Conservation (phyloP, 2,329 filamentous ascomycete species). For the Coleophoma crateriformis region DNA sequence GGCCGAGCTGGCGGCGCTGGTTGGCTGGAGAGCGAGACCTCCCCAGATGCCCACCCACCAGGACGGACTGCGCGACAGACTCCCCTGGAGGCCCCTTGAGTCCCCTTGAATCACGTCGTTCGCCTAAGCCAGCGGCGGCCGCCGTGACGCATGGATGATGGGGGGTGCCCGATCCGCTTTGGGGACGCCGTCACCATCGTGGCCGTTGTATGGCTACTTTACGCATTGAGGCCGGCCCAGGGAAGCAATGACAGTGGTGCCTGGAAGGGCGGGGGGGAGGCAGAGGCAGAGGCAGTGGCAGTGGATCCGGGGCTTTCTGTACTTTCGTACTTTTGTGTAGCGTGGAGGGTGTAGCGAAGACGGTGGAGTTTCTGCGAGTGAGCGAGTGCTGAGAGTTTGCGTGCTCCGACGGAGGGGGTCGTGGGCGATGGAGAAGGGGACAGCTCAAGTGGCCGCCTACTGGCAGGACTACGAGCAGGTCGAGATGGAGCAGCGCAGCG, state of each 20-base stretch:
- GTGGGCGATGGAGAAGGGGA: too few relatives aligned
- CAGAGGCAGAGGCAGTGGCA: background rate
- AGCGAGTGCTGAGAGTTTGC: background rate
- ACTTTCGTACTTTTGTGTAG: background rate
- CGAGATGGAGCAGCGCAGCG: too few relatives aligned
- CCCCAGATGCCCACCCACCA: background rate
- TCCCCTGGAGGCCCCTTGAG: background rate
- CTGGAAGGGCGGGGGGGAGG: background rate
- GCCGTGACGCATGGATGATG: background rate
- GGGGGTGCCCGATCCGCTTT: background rate
- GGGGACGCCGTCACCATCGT: background rate
- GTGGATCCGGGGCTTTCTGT: background rate
- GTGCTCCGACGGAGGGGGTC: too few relatives aligned
- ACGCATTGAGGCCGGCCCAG: background rate
- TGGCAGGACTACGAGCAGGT: too few relatives aligned
- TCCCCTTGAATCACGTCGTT: background rate
- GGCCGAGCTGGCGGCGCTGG: background rate
- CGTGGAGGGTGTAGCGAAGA: background rate
- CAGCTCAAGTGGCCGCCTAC: too few relatives aligned
- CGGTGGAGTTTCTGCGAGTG: background rate
- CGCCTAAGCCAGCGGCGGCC: background rate
- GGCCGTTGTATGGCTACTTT: background rate
- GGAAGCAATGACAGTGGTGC: too few relatives aligned
- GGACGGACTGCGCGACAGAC: background rate
- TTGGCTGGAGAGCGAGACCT: background rate